Evolutionary conservation across 1,284 basidiomycete genomes (phyloP).

Genomic region (Pholiota adiposa): DNA sequence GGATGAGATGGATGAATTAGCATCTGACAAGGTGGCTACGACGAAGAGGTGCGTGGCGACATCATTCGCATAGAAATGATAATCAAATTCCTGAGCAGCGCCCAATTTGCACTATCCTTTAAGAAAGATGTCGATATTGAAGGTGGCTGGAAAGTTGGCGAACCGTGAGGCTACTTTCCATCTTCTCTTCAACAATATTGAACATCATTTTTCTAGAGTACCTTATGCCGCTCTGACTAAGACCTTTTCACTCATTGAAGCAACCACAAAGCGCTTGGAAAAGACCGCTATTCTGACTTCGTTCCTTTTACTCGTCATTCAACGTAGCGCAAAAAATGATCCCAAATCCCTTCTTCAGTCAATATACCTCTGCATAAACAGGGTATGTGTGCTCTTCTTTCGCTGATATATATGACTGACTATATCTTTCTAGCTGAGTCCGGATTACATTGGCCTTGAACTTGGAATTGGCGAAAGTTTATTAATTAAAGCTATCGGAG

Average conservation of each 20-base stretch:
- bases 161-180: slow-evolving; percentile 64
- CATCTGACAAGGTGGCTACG: slow-evolving; percentile 39
- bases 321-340: slow-evolving; percentile 76
- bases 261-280: slow-evolving; percentile 95
- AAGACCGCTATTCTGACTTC: slow-evolving; percentile 90
- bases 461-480: slow-evolving; percentile 96
- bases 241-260: slow-evolving; percentile 90
- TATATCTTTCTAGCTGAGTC: slow-evolving; percentile 68
- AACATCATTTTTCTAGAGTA: slow-evolving; percentile 58
- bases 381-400: slow-evolving; percentile 54
- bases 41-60: slow-evolving; percentile 63
- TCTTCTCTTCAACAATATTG: not conserved
- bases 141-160: slow-evolving; percentile 87
- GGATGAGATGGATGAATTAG: slow-evolving; percentile 42
- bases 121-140: slow-evolving; percentile 78
- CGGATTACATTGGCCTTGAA: slow-evolving; percentile 96
- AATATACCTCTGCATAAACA: slow-evolving; percentile 97
- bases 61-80: not conserved
- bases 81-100: slow-evolving; percentile 49
- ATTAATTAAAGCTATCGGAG: slow-evolving; percentile 93
- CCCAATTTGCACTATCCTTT: slow-evolving; percentile 67
- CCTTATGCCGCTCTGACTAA: slow-evolving; percentile 93
- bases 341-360: slow-evolving; percentile 78
- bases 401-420: slow-evolving; percentile 7
- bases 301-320: slow-evolving; percentile 89